Conservation (phyloP, 768 basidiomycete genomes). For the Boletus huronensis region DNA sequence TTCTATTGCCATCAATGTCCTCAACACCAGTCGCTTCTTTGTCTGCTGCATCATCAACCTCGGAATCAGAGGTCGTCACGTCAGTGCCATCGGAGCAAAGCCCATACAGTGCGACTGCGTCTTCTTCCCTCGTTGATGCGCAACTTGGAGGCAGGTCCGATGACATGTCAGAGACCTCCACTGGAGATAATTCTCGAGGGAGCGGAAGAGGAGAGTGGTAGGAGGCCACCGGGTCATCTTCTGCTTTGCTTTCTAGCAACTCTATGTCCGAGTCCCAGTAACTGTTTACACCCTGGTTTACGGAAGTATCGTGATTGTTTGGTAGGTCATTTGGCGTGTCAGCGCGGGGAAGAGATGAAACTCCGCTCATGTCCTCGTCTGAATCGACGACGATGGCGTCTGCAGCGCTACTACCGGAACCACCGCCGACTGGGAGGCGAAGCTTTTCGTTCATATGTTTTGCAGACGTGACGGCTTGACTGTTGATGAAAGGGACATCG, state of each 20-base stretch:
- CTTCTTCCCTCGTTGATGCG: background rate
- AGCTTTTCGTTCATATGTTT: background rate
- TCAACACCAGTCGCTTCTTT: background rate
- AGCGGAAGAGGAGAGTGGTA: background rate
- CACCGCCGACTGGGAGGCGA: background rate
- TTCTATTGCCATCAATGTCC: background rate
- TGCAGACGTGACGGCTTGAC: background rate
- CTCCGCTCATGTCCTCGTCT: constrained; percentile 11
- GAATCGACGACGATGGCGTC: constrained; percentile 24
- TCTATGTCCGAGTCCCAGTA: constrained; percentile 12
- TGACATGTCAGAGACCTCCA: background rate
- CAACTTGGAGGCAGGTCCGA: background rate
- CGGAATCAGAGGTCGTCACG: constrained; percentile 5
- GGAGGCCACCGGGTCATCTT: background rate
- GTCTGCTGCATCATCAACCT: constrained; percentile 2
- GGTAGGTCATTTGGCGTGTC: background rate
- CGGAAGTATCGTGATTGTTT: background rate
- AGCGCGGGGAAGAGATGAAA: background rate
- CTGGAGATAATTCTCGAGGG: constrained; percentile 1
- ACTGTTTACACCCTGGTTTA: background rate
- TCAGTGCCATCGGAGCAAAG: background rate
- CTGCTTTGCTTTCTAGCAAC: constrained; percentile 2
- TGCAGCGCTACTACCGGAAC: constrained; percentile 10
- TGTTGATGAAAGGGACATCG: background rate
- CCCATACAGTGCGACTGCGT: background rate